These are phyloP conservation scores for Monosporascus sp. DNA, from an alignment of 2,329 filamentous ascomycete genomes.

Conservation along the genomic window DNA sequence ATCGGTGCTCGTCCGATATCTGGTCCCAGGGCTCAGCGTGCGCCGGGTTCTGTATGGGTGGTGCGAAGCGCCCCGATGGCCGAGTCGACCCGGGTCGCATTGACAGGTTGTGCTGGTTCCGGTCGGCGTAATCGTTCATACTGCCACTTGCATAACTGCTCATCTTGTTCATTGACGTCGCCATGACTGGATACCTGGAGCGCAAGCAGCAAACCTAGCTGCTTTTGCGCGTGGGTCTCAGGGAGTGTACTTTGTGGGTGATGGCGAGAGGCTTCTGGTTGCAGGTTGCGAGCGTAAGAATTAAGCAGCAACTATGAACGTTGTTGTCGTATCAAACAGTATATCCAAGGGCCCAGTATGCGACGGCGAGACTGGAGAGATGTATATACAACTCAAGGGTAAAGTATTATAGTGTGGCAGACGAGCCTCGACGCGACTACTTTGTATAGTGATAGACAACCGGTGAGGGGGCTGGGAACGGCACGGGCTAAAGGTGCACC, in stretches of 20 bases:
- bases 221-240: slow-evolving; percentile 8
- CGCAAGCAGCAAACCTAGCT: background rate
- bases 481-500: background rate
- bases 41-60: slow-evolving; percentile 24
- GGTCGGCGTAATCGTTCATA: slow-evolving; percentile 8
- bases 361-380: background rate
- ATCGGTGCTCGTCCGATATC: slow-evolving; percentile 81
- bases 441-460: background rate
- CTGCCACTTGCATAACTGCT: slow-evolving; percentile 23
- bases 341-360: background rate
- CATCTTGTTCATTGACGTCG: slow-evolving; percentile 26
- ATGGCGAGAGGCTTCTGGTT: background rate
- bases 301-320: background rate
- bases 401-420: background rate
- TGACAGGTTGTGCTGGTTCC: slow-evolving; percentile 19
- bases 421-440: background rate
- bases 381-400: background rate
- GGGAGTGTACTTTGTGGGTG: slow-evolving; percentile 5
- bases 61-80: slow-evolving; percentile 24
- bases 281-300: background rate
- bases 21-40: slow-evolving; percentile 32
- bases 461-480: background rate
- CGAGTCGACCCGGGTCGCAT: slow-evolving; percentile 23
- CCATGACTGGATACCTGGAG: slow-evolving; percentile 7
- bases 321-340: background rate